Conservation (phyloP, 257 asterid genomes). For the Coffea canephora region DNA sequence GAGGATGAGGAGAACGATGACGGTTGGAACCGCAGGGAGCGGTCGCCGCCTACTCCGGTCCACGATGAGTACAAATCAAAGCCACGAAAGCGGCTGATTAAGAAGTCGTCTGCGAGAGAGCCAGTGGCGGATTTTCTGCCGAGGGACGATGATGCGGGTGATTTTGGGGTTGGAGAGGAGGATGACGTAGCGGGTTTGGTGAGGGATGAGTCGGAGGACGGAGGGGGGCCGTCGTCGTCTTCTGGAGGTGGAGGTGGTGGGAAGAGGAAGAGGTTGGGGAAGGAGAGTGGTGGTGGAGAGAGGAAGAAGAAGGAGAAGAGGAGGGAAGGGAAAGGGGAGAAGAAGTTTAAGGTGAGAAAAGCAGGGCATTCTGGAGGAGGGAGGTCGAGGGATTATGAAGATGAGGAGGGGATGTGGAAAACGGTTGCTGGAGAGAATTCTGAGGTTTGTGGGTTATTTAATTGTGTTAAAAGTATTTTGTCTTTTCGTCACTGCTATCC, state of each 20-base stretch:
- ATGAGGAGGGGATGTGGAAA: conserved; percentile 98
- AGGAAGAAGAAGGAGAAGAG: conserved; percentile 42
- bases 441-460: conserved; percentile 33
- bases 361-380: conserved; percentile 48
- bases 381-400: conserved; percentile 59
- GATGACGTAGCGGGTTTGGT: conserved; percentile 43
- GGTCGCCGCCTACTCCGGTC: conserved; percentile 75
- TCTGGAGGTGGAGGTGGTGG: conserved; percentile 52
- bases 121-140: conserved; percentile 48
- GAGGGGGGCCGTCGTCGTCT: conserved; percentile 38
- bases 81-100: conserved; percentile 76
- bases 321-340: conserved; percentile 48
- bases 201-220: conserved; percentile 64
- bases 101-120: conserved; percentile 48
- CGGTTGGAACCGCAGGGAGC: conserved; percentile 45
- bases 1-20: conserved; percentile 40
- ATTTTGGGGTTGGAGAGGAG: conserved; percentile 28
- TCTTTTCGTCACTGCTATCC: background rate
- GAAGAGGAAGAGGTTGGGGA: conserved; percentile 53
- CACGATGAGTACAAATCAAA: conserved; percentile 52
- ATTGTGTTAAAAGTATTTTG: conserved; percentile 2
- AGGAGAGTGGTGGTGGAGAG: conserved; percentile 40
- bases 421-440: conserved; percentile 68
- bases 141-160: conserved; percentile 48
- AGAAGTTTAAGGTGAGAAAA: conserved; percentile 51